Conservation (phyloP, 345 rosid genomes). For the Eucalyptus guilfoylei region DNA sequence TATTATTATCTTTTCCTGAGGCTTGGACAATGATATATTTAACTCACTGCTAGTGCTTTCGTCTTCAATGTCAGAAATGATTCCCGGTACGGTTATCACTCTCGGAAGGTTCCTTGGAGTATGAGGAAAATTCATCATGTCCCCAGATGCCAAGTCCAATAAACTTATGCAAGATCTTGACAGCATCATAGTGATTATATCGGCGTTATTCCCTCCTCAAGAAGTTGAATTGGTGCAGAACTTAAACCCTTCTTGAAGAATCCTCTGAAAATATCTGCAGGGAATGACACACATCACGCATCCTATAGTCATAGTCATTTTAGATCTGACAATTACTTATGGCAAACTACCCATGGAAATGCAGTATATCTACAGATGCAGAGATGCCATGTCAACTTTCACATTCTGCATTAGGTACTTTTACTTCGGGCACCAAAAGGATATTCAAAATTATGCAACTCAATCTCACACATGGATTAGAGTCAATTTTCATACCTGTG, state of each 20-base stretch:
- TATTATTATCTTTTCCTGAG: constrained; percentile 12
- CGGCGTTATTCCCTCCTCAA: not conserved
- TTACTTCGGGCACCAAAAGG: not conserved
- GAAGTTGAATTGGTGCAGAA: not conserved
- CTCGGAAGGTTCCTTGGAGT: constrained; percentile 39
- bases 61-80: constrained; percentile 34
- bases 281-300: not conserved
- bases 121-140: constrained; percentile 40
- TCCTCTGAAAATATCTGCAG: not conserved
- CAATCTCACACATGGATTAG: not conserved
- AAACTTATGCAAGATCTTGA: constrained; percentile 58
- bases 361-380: not conserved
- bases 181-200: constrained; percentile 17
- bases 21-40: not conserved
- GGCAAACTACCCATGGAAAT: not conserved
- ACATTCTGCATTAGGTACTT: not conserved
- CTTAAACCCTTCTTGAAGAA: not conserved
- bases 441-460: not conserved
- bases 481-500: not conserved
- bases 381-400: not conserved
- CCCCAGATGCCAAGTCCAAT: constrained; percentile 48
- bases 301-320: not conserved
- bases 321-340: not conserved
- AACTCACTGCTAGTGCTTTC: not conserved
- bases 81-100: constrained; percentile 49